Evolutionary conservation across 2,329 filamentous ascomycete species (phyloP).

Genomic region (Fusarium irregulare): DNA sequence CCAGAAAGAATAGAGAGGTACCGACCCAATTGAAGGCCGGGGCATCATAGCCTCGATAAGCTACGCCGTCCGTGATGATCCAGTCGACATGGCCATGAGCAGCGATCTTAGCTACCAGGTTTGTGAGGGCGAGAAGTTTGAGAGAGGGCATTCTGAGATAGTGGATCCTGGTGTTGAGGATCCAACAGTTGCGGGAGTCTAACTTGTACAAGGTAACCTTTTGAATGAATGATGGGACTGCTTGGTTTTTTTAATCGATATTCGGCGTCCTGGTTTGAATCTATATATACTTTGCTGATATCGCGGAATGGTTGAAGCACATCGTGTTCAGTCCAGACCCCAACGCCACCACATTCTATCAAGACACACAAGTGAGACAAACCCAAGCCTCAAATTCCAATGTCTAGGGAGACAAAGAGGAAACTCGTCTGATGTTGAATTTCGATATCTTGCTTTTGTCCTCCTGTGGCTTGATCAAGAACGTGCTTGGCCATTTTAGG

Average conservation of each 20-base stretch:
- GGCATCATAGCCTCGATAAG: conserved; percentile 40
- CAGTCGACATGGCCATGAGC: conserved; percentile 44
- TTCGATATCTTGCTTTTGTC: neutral
- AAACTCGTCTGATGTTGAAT: neutral
- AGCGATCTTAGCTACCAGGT: neutral
- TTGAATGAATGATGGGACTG: fast-evolving
- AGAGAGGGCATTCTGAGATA: conserved; percentile 6
- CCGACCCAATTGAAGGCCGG: conserved; percentile 8
- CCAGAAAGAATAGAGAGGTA: neutral
- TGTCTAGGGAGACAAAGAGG: neutral
- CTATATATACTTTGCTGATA: conserved; percentile 8
- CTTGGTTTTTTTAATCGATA: neutral
- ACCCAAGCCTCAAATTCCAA: conserved; percentile 8
- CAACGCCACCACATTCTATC: conserved; percentile 12
- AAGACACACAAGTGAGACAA: neutral
- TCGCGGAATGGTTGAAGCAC: conserved; percentile 10
- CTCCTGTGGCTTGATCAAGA: conserved; percentile 6
- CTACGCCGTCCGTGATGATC: conserved; percentile 40
- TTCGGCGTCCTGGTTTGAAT: neutral
- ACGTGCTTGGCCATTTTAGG: neutral
- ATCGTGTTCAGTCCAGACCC: conserved; percentile 17
- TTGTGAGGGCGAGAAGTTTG: conserved; percentile 6
- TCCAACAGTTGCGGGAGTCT: neutral
- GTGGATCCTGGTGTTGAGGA: neutral
- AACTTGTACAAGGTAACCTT: neutral